Conservation (phyloP, 179 eudicot genomes). For the Monotropa hypopitys region DNA sequence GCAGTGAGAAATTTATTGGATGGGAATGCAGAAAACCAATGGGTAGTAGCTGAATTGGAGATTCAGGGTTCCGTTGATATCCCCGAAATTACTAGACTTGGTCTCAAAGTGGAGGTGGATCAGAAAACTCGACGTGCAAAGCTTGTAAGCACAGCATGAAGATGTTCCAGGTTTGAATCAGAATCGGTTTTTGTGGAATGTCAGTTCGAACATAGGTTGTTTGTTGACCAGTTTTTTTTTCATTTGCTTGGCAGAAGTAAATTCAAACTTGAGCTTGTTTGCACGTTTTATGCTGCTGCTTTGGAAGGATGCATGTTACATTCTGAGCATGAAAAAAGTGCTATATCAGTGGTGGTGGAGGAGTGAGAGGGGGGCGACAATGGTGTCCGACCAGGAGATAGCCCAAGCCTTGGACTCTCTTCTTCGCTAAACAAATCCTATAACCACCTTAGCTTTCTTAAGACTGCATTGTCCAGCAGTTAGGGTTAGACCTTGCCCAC, state of each 20-base stretch:
- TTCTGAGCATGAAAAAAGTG: no score
- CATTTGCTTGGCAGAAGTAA: background rate
- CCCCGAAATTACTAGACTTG: slow-evolving; percentile 55
- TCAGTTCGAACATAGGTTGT: background rate
- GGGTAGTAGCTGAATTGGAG: slow-evolving; percentile 55
- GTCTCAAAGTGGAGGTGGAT: slow-evolving; percentile 68
- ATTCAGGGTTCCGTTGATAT: slow-evolving; percentile 64
- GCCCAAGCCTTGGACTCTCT: slow-evolving; percentile 42
- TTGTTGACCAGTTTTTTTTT: background rate
- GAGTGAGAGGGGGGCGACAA: slow-evolving; percentile 11
- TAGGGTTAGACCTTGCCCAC: slow-evolving; percentile 52
- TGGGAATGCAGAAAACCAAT: slow-evolving; percentile 54
- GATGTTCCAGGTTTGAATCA: background rate
- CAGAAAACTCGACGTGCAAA: slow-evolving; percentile 47
- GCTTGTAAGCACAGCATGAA: slow-evolving; percentile 48
- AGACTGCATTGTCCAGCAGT: slow-evolving; percentile 36
- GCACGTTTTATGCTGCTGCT: no score
- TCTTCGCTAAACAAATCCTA: slow-evolving; percentile 43
- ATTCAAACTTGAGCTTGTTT: no score
- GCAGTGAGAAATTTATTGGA: slow-evolving; percentile 53
- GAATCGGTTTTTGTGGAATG: background rate
- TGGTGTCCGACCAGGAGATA: slow-evolving; percentile 58
- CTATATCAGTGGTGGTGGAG: no score
- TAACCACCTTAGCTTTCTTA: slow-evolving; percentile 28
- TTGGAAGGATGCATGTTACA: no score